Base-by-base conservation (phyloP, 192 early-diverging fungal species). In the Linnemannia schmuckeri region DNA sequence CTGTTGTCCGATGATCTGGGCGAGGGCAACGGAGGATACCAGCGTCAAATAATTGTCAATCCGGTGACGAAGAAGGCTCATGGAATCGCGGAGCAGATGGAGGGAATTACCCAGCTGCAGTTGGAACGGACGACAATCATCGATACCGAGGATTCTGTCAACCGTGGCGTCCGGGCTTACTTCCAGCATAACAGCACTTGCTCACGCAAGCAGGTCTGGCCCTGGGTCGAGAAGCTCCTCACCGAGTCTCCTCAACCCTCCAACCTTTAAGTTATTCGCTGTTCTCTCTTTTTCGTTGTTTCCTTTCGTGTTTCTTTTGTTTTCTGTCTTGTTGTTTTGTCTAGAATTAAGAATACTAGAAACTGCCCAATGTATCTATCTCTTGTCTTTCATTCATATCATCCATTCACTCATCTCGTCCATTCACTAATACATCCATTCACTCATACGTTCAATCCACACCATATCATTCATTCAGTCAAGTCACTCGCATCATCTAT, bases 181-280 rank as follows among this genome's bases (percentile, higher is more conserved):
- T 37, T 76, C 3, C 93, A 94, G 69, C 69, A 81, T 46, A 93
- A 95, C 75, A 81, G 82, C 27, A 89, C 89, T 33, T 88, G 87
- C 74, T 91, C 92, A 13, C 81, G 95, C 18, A 96, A 96, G 85
- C 92, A 95, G 72, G 75, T 93, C 74, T 92, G 91, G 85, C 93
- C 93, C 12, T 77, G 88, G 52, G 47, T 92, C 18, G 81, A 92
- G 70, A 72, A 79, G 30, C 18, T 89, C 30, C 22, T 89, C 61
- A 77, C 83, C 22, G 49, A 78, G 18, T 38, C 61, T 4, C 38
- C 81, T 20, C 57, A 52, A 55, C 24, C 42, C n/a, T 38, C 75
- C 22, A 63, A 77, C 42, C 54, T 76, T 46, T 71, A 69, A 76
- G 38, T 55, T 49, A 61, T 75, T 8, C 24, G 13, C 24, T n/a